Percentiles rank a stretch among this genome's conserved stretches.
Evolutionary conservation across 306 rosid genomes (phyloP).

Genomic region (Ochetophila trinervis): DNA sequence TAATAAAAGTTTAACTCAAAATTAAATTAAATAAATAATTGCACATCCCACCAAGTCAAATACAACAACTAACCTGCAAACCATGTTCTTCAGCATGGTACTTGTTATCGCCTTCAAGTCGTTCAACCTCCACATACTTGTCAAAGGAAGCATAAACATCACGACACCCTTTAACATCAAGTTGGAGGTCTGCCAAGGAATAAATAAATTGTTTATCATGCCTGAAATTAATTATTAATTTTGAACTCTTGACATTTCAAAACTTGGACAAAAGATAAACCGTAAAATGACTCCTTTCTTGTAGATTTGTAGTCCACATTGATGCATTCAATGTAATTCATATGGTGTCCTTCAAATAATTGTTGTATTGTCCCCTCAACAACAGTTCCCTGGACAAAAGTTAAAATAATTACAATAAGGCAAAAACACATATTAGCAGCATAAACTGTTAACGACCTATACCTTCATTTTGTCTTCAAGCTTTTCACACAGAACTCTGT

Average conservation of each 20-base stretch:
- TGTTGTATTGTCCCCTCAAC: conserved; percentile 94
- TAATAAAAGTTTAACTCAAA: background rate
- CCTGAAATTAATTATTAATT: conserved; percentile 9
- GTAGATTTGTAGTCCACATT: conserved; percentile 89
- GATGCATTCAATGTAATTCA: conserved; percentile 94
- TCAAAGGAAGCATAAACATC: conserved; percentile 95
- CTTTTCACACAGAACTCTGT: conserved; percentile 92
- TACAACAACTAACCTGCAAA: conserved; percentile 60
- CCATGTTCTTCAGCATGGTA: conserved; percentile 91
- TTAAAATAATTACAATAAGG: conserved; percentile 20
- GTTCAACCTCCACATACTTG: conserved; percentile 90
- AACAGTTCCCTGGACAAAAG: conserved; percentile 75
- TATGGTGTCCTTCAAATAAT: conserved; percentile 93
- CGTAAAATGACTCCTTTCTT: conserved; percentile 93
- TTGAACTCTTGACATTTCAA: conserved; percentile 17
- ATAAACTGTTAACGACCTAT: conserved; percentile 17
- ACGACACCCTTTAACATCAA: conserved; percentile 90
- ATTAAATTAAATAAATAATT: background rate
- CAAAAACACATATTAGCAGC: conserved; percentile 15
- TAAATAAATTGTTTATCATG: conserved; percentile 14
- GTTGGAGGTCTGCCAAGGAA: conserved; percentile 72
- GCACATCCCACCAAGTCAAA: background rate
- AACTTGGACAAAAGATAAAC: conserved; percentile 37
- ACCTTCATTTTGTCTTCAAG: conserved; percentile 99
- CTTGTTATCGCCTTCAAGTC: conserved; percentile 91